Conservation (phyloP, 352 stramenopile genomes). For the Phytophthora sp. region DNA sequence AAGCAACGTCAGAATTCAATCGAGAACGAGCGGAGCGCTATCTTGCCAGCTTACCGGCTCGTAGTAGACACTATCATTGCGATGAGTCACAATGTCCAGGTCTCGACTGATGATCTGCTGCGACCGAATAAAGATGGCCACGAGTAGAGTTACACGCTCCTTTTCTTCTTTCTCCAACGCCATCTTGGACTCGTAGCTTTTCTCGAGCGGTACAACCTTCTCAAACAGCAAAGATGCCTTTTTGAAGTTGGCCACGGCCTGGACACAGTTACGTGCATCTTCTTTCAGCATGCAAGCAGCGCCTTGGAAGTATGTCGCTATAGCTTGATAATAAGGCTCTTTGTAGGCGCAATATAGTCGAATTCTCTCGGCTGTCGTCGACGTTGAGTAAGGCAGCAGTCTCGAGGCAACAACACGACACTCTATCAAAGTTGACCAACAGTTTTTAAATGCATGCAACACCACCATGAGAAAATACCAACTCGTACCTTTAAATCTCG, state of each 20-base stretch:
- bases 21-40: too few species aligned
- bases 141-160: constrained; percentile 41
- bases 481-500: constrained; percentile 49
- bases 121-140: constrained; percentile 54
- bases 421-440: constrained; percentile 22
- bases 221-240: constrained; percentile 44
- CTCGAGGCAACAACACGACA: constrained; percentile 34
- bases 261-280: constrained; percentile 50
- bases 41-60: constrained; percentile 52
- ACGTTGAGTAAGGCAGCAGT: constrained; percentile 46
- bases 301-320: constrained; percentile 72
- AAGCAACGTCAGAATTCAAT: not conserved
- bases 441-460: too few species aligned
- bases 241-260: constrained; percentile 70
- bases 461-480: not conserved
- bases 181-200: constrained; percentile 48
- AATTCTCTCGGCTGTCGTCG: constrained; percentile 43
- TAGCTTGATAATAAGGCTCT: constrained; percentile 57
- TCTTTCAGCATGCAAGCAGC: constrained; percentile 59
- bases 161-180: constrained; percentile 40
- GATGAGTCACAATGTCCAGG: constrained; percentile 68
- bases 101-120: constrained; percentile 73
- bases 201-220: constrained; percentile 35
- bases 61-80: constrained; percentile 78
- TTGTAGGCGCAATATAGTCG: constrained; percentile 65